Conservation (phyloP, 2,329 filamentous ascomycete species). For the Xylaria sp. region DNA sequence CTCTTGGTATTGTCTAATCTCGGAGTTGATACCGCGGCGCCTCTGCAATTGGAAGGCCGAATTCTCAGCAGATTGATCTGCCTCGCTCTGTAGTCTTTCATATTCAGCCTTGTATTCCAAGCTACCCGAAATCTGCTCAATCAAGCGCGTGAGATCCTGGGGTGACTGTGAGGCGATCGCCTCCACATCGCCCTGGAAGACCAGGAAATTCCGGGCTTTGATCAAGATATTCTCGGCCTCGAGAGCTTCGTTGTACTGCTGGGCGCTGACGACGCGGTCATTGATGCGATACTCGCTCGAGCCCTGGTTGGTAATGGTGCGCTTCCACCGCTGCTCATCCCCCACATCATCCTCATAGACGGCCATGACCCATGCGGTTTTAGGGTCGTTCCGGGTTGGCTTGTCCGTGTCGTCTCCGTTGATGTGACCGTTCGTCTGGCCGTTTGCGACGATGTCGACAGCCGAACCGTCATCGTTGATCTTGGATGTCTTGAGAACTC, state of each 20-base stretch:
- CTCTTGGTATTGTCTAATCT: conserved; percentile 97
- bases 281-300: conserved; percentile 98
- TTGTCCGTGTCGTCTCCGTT: conserved; percentile 70
- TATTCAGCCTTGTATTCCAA: conserved; percentile 95
- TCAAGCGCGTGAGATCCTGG: conserved; percentile 89
- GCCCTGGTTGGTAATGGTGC: conserved; percentile 87
- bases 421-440: conserved; percentile 69
- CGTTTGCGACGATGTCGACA: conserved; percentile 65
- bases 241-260: conserved; percentile 91
- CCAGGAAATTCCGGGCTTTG: conserved; percentile 96
- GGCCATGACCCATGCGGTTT: conserved; percentile 98
- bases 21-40: conserved; percentile 92
- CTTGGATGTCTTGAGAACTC: conserved; percentile 89
- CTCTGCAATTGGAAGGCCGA: conserved; percentile 89
- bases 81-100: conserved; percentile 85
- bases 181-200: conserved; percentile 98
- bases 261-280: conserved; percentile 85
- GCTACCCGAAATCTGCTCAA: conserved; percentile 97
- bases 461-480: conserved; percentile 92
- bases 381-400: conserved; percentile 82
- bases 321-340: conserved; percentile 95
- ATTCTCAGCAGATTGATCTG: conserved; percentile 87
- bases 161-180: conserved; percentile 95
- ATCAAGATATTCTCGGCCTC: conserved; percentile 97
- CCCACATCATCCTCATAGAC: conserved; percentile 98